phyloP scores from a whole-genome alignment of 2,329 filamentous ascomycete genomes.

The Hypoxylon rubiginosum region DNA sequence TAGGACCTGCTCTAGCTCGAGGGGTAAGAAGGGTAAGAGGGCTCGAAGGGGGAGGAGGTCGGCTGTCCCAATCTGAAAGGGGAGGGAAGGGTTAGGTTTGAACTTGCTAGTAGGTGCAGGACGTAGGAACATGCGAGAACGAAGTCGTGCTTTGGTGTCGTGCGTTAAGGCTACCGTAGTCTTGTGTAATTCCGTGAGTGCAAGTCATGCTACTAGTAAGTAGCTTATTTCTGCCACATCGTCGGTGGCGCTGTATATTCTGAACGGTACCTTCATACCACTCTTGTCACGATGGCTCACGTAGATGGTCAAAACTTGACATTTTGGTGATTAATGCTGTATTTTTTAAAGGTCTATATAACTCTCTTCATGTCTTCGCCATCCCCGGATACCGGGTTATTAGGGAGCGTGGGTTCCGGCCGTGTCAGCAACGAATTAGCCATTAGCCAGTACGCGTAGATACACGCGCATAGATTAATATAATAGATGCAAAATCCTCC shows the following conservation, averaged over 20 bases:
- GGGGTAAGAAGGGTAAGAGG: constrained; percentile 15
- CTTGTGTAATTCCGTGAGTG: constrained; percentile 15
- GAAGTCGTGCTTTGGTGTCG: not conserved
- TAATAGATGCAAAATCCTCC: constrained; percentile 23
- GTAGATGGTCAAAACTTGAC: constrained; percentile 7
- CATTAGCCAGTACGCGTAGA: constrained; percentile 32
- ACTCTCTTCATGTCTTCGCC: constrained; percentile 19
- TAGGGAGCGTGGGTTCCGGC: constrained; percentile 37
- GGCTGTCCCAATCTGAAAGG: not conserved
- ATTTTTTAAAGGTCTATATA: constrained; percentile 36
- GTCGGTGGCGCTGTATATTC: constrained; percentile 2
- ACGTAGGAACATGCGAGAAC: constrained; percentile 1
- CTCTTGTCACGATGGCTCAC: not conserved
- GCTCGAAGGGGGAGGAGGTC: constrained; percentile 18
- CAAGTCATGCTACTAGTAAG: not conserved
- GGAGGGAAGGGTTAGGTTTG: constrained; percentile 21
- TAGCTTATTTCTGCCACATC: not conserved
- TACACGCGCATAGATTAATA: constrained; percentile 36
- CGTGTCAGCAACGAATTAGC: constrained; percentile 36
- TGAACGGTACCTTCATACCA: not conserved
- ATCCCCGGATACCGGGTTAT: constrained; percentile 25
- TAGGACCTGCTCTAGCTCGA: constrained; percentile 32
- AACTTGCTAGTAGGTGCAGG: not conserved
- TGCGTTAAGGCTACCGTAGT: constrained; percentile 23
- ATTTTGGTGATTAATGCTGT: constrained; percentile 18